Conservation (phyloP, 805 yeast species). For the Candida golubevii region DNA sequence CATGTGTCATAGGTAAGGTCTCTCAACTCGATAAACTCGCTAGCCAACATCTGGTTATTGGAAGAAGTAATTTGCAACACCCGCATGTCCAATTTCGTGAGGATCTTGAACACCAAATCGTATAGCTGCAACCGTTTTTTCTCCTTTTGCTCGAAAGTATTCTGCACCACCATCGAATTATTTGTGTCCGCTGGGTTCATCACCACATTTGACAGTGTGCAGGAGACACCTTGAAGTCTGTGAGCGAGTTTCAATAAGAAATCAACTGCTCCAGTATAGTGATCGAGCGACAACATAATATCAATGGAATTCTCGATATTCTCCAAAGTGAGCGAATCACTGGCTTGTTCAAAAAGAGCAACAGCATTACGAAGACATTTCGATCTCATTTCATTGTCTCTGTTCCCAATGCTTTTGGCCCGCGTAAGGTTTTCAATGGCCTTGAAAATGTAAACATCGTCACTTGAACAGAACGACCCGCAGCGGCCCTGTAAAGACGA, state of each 20-base stretch:
- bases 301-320: constrained; percentile 76
- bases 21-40: constrained; percentile 55
- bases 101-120: constrained; percentile 67
- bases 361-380: constrained; percentile 72
- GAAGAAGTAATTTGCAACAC: constrained; percentile 44
- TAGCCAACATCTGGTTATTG: constrained; percentile 37
- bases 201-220: constrained; percentile 3
- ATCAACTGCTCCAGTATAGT: constrained; percentile 80
- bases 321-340: constrained; percentile 71
- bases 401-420: constrained; percentile 70
- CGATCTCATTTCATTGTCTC: constrained; percentile 65
- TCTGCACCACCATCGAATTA: constrained; percentile 6
- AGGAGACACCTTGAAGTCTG: constrained; percentile 40
- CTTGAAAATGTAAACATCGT: constrained; percentile 88
- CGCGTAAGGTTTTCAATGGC: constrained; percentile 88
- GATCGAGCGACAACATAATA: constrained; percentile 73
- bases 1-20: constrained; percentile 72
- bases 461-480: constrained; percentile 90
- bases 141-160: constrained; percentile 14
- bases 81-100: constrained; percentile 65
- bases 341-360: constrained; percentile 70
- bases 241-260: constrained; percentile 74
- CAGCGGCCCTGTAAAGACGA: constrained; percentile 86
- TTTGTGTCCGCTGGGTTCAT: constrained; percentile 7
- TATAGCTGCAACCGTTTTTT: constrained; percentile 44